phyloP scores from a whole-genome alignment of 805 yeast genomes.

The Ogataea nitratoaversa region DNA sequence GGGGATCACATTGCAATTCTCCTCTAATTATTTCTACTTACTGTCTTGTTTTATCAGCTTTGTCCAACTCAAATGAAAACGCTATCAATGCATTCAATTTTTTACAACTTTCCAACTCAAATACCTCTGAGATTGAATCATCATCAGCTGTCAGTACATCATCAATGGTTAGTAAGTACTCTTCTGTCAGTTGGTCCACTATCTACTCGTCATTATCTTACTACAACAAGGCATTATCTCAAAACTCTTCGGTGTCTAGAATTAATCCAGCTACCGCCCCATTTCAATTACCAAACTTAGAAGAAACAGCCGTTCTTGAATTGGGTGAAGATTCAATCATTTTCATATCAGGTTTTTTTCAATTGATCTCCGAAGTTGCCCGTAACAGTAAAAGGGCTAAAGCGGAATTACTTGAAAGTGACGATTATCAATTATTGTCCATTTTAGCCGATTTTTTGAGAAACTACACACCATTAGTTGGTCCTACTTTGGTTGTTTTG shows the following conservation, averaged over 20 bases:
- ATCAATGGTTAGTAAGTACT: constrained; percentile 23
- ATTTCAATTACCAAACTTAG: constrained; percentile 6
- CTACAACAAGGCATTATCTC: constrained; percentile 27
- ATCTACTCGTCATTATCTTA: constrained; percentile 32
- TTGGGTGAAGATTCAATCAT: constrained; percentile 78
- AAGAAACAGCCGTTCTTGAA: constrained; percentile 39
- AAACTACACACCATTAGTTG: constrained; percentile 30
- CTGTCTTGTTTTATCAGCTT: constrained; percentile 71
- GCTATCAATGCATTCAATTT: constrained; percentile 51
- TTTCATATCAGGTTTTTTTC: constrained; percentile 68
- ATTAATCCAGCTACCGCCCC: constrained; percentile 1
- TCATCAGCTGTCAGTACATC: constrained; percentile 11
- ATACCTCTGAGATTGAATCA: constrained; percentile 9
- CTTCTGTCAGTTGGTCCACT: constrained; percentile 34
- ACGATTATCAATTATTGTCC: constrained; percentile 27
- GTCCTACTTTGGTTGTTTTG: constrained; percentile 54
- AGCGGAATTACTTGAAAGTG: constrained; percentile 30
- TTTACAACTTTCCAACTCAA: constrained; percentile 31
- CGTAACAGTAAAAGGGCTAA: constrained; percentile 34
- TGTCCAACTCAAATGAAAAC: constrained; percentile 57
- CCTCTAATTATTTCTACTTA: constrained; percentile 80
- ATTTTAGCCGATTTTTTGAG: constrained; percentile 26
- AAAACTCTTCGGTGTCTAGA: constrained; percentile 1
- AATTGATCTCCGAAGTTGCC: constrained; percentile 55
- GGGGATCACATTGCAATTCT: constrained; percentile 81